These are phyloP conservation scores for Boletus sensibilis DNA, from an alignment of 768 basidiomycete species.

Conservation along the genomic window DNA sequence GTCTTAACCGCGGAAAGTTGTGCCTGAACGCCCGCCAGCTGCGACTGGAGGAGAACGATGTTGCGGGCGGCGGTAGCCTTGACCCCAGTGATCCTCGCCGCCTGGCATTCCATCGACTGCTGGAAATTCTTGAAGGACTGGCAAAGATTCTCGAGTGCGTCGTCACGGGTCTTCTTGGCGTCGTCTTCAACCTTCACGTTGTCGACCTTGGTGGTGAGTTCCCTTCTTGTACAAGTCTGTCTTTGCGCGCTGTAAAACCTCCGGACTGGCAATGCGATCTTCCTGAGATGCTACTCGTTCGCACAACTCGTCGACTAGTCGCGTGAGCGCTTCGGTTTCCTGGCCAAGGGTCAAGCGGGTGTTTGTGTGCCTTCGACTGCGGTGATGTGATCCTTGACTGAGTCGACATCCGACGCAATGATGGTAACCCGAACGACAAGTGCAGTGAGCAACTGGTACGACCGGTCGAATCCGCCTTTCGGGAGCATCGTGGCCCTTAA, in stretches of 20 bases:
- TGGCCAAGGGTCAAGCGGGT: not conserved
- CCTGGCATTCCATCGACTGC: conserved; percentile 5
- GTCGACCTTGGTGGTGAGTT: conserved; percentile 7
- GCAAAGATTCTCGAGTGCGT: conserved; percentile 1
- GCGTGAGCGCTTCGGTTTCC: not conserved
- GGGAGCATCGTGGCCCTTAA: no score
- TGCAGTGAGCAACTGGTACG: no score
- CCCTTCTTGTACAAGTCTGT: conserved; percentile 1
- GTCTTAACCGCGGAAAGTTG: conserved; percentile 9
- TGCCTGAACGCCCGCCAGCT: not conserved
- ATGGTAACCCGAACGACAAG: conserved; percentile 2
- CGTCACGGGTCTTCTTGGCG: conserved; percentile 3
- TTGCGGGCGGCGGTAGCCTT: conserved; percentile 12
- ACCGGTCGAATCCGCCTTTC: no score
- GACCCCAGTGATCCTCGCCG: conserved; percentile 3
- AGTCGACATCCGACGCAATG: conserved; percentile 11
- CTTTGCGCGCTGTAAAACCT: conserved; percentile 3
- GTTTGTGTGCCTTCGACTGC: conserved; percentile 6
- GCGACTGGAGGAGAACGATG: conserved; percentile 10
- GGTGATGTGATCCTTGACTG: conserved; percentile 15
- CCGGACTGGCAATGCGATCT: conserved; percentile 2
- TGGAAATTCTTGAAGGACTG: not conserved
- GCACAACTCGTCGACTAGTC: conserved; percentile 6
- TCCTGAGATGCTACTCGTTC: conserved; percentile 10
- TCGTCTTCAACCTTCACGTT: no score